These are phyloP conservation scores for Acorus gramineus DNA, from an alignment of 106 monocot genomes.

Conservation along the genomic window DNA sequence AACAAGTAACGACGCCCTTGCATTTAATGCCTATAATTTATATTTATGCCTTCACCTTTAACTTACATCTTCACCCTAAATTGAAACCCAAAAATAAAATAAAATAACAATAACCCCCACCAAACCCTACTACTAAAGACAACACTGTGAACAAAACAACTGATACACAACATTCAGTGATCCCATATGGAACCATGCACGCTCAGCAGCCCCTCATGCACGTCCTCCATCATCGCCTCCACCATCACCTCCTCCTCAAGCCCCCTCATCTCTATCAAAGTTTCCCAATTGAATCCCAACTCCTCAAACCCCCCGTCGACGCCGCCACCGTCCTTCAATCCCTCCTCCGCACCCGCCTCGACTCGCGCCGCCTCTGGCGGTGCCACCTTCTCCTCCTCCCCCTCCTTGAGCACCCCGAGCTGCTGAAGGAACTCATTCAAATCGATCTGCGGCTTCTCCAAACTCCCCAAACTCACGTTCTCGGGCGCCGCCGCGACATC, in stretches of 20 bases:
- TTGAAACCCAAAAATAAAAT: too few species aligned
- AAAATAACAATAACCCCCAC: too few species aligned
- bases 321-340: not conserved
- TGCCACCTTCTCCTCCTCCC: not conserved
- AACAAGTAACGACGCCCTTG: too few species aligned
- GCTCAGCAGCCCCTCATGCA: constrained; percentile 26
- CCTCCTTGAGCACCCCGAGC: constrained; percentile 62
- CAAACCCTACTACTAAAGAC: too few species aligned
- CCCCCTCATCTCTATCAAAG: constrained; percentile 51
- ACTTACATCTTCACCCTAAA: too few species aligned
- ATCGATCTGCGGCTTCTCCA: constrained; percentile 75
- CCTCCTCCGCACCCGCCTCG: constrained; percentile 2
- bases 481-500: not conserved
- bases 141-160: too few species aligned
- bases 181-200: constrained; percentile 51
- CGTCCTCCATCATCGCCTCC: constrained; percentile 6
- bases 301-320: not conserved
- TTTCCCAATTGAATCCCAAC: constrained; percentile 50
- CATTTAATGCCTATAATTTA: too few species aligned
- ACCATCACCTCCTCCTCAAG: constrained; percentile 5
- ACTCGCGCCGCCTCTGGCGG: not conserved
- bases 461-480: not conserved
- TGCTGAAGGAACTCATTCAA: constrained; percentile 87
- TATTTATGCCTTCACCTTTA: too few species aligned
- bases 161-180: constrained; percentile 2